phyloP scores from a whole-genome alignment of 2,329 filamentous ascomycete species.

The Harringtonia aguacate region DNA sequence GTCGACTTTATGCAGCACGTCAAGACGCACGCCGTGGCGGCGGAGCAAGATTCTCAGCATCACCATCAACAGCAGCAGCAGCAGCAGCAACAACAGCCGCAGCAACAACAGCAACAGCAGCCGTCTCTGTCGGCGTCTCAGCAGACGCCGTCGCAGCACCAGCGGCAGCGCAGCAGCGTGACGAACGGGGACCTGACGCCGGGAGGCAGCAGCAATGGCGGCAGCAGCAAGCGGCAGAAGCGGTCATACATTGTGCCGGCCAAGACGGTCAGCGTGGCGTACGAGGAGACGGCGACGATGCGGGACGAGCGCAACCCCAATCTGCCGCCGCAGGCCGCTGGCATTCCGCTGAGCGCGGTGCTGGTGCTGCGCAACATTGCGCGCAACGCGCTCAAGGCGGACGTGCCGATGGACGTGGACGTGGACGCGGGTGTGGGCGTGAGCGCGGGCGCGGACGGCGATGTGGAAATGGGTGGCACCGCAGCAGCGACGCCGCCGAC shows the following conservation, averaged over 20 bases:
- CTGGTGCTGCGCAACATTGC: conserved; percentile 73
- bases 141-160: conserved; percentile 7
- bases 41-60: conserved; percentile 18
- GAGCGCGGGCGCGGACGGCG: not conserved
- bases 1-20: conserved; percentile 51
- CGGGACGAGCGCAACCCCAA: conserved; percentile 50
- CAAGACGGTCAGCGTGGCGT: conserved; percentile 41
- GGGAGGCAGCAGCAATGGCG: conserved; percentile 1
- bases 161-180: conserved; percentile 13
- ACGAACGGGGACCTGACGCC: conserved; percentile 16
- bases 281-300: conserved; percentile 44
- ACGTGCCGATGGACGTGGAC: conserved; percentile 20
- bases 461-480: conserved; percentile 27
- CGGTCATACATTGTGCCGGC: conserved; percentile 42
- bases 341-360: conserved; percentile 68
- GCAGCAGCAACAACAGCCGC: conserved; percentile 1
- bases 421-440: not conserved
- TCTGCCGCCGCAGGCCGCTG: conserved; percentile 52
- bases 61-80: conserved; percentile 10
- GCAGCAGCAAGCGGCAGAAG: conserved; percentile 20
- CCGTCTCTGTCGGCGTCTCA: conserved; percentile 9
- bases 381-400: conserved; percentile 51
- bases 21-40: conserved; percentile 52
- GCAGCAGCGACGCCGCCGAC: not conserved
- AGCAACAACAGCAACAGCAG: conserved; percentile 4